phyloP scores from a whole-genome alignment of 305 asterid genomes.

The Solanum hybrid region DNA sequence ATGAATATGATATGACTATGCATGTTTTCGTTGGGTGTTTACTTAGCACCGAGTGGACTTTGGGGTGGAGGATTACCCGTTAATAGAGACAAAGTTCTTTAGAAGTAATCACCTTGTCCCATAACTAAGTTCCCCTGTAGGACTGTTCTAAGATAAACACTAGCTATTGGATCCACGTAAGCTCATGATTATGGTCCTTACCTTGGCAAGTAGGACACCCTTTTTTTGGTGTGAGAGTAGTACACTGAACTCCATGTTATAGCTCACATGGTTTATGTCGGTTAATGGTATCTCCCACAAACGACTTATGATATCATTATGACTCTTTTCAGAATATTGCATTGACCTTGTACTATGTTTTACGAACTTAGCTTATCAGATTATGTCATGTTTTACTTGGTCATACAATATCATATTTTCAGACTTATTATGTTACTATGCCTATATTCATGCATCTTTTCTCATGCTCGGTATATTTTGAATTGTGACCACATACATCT shows the following conservation, averaged over 20 bases:
- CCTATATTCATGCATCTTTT: background rate
- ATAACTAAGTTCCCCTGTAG: background rate
- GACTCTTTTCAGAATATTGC: background rate
- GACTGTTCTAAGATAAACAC: background rate
- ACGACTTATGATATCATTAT: background rate
- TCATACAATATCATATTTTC: background rate
- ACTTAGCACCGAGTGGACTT: background rate
- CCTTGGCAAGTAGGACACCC: background rate
- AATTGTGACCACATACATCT: background rate
- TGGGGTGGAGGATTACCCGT: background rate
- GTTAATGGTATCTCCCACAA: background rate
- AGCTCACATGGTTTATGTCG: background rate
- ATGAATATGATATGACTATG: background rate
- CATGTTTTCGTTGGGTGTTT: background rate
- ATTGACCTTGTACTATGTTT: background rate
- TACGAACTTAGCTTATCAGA: background rate
- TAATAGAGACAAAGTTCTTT: background rate
- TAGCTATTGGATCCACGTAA: background rate
- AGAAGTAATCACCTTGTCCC: background rate
- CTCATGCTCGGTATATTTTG: background rate
- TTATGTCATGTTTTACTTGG: background rate
- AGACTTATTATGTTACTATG: background rate
- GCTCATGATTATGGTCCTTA: background rate
- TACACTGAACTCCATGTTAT: background rate
- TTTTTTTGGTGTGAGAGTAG: background rate